Evolutionary conservation across 768 basidiomycete species (phyloP).

Genomic region (Candolleomyces aberdarensis): DNA sequence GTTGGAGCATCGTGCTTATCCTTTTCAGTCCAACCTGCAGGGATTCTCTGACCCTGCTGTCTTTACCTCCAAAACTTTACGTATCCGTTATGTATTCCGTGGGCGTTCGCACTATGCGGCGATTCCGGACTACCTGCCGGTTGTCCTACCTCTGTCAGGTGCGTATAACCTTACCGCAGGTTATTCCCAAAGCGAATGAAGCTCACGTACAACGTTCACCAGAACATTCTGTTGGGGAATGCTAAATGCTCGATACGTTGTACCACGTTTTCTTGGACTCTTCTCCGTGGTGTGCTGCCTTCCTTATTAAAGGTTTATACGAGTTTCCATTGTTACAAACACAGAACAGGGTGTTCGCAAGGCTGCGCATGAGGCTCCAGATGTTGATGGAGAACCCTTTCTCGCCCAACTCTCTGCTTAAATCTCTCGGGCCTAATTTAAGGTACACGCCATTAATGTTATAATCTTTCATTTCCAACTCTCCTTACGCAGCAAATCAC

Average conservation of each 20-base stretch:
- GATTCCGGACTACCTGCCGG: constrained; percentile 63
- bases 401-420: background rate
- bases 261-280: background rate
- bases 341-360: background rate
- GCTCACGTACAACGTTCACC: constrained; percentile 22
- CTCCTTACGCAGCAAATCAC: constrained; percentile 2
- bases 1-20: constrained; percentile 3
- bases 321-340: background rate
- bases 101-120: constrained; percentile 74
- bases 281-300: background rate
- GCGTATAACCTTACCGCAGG: constrained; percentile 25
- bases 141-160: constrained; percentile 77
- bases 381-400: background rate
- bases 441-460: constrained; percentile 5
- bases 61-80: constrained; percentile 63
- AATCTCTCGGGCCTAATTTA: background rate
- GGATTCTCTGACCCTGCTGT: constrained; percentile 90
- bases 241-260: background rate
- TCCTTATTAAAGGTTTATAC: background rate
- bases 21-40: constrained; percentile 60
- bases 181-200: background rate
- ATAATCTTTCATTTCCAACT: constrained; percentile 1
- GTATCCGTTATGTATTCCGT: constrained; percentile 75
- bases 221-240: constrained; percentile 4
- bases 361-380: background rate